Conservation (phyloP, 306 rosid genomes). For the Dicorynia guianensis region DNA sequence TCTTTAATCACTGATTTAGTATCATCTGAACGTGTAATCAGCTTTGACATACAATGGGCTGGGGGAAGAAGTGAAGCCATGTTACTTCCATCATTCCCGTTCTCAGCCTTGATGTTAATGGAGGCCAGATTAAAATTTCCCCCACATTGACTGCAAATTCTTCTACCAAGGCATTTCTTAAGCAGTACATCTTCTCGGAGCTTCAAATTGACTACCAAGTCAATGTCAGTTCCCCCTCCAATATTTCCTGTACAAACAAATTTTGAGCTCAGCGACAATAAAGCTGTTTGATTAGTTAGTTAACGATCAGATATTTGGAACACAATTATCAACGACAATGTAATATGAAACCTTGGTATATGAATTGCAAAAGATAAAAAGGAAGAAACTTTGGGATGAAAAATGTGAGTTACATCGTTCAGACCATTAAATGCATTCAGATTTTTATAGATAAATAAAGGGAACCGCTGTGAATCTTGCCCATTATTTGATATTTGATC, state of each 20-base stretch:
- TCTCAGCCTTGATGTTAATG: constrained; percentile 69
- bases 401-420: too few relatives aligned
- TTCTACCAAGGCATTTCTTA: constrained; percentile 96
- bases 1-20: constrained; percentile 77
- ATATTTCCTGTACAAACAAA: constrained; percentile 69
- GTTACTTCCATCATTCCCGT: constrained; percentile 72
- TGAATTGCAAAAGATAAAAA: neutral
- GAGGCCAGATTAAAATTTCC: constrained; percentile 85
- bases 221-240: constrained; percentile 88
- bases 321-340: too few relatives aligned
- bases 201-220: constrained; percentile 88
- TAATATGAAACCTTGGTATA: neutral
- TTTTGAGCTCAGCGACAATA: constrained; percentile 31
- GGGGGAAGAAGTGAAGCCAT: constrained; percentile 99
- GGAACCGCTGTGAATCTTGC: too few relatives aligned
- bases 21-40: constrained; percentile 84
- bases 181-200: too few relatives aligned
- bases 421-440: too few relatives aligned
- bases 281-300: constrained; percentile 19
- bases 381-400: too few relatives aligned
- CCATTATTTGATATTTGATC: too few relatives aligned
- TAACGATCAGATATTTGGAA: constrained; percentile 3
- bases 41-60: constrained; percentile 80
- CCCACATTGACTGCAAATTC: constrained; percentile 86
- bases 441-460: too few relatives aligned